Percentiles rank a stretch among this genome's conserved stretches.
Evolutionary conservation across 2,329 filamentous ascomycete genomes (phyloP).

Genomic region (Diaporthe eres): DNA sequence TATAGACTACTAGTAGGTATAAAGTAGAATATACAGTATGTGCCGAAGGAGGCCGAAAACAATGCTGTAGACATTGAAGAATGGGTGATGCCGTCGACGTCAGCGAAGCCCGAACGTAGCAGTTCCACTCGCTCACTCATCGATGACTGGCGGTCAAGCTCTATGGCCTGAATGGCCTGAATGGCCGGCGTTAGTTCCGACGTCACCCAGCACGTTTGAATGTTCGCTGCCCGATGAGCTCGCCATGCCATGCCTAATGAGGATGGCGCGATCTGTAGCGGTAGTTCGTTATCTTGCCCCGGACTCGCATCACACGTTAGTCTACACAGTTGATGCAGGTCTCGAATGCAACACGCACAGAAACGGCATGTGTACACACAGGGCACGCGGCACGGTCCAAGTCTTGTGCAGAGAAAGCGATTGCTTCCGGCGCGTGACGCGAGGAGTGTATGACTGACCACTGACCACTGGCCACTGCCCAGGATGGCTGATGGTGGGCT

Average conservation of each 20-base stretch:
- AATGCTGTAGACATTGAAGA: too few species aligned
- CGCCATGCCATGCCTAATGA: background rate
- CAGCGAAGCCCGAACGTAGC: background rate
- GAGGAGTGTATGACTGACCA: background rate
- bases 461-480: too few species aligned
- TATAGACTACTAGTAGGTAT: background rate
- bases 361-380: background rate
- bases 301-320: slow-evolving; percentile 4
- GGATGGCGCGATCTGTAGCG: background rate
- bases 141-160: background rate
- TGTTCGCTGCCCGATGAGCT: background rate
- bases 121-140: background rate
- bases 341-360: background rate
- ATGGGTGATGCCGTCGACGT: background rate
- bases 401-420: background rate
- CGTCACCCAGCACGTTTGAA: background rate
- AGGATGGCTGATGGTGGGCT: background rate
- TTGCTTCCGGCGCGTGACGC: background rate
- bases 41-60: too few species aligned
- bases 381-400: slow-evolving; percentile 14
- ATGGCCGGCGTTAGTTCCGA: background rate
- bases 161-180: too few species aligned
- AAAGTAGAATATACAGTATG: too few species aligned
- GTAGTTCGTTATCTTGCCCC: background rate
- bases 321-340: background rate